Evolutionary conservation across 2,329 filamentous ascomycete species (phyloP), one percentile per base, ranked within the genome.

Genomic region (Xylaria sp.): DNA sequence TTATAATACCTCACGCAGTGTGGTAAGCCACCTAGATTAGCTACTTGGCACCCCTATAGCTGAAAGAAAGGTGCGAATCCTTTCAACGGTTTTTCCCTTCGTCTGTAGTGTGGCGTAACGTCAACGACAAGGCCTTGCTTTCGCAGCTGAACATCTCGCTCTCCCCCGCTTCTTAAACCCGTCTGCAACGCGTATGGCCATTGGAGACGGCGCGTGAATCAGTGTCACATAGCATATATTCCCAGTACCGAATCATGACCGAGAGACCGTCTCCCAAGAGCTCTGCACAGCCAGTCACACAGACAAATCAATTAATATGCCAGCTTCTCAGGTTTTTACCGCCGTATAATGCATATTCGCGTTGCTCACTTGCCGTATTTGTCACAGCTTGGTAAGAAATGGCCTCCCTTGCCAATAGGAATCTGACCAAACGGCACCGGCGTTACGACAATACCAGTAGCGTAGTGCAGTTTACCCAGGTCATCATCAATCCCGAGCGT

Each of bases 281-380:
- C 38, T 31, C 15, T 5, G 27, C 53, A 25, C 39, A 27, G 60
- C 51, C 42, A 27, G 60, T 56, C 42, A 27, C 50, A 59, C 60
- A 60, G 17, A 44, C 33, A 33, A 50, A 56, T 50, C 53, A 63
- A 63, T 63, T 60, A 67, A 67, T 67, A 59, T 67, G 55, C 17
- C 10, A 29, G 7, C 49, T 39, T 42, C 27, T 53, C 42, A 33
- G 33, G 20, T 22, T 47, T 58, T 39, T 49, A 47, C 59, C 55
- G 47, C 57, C 36, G 25, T 58, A 36, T 49, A 33, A 50, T 33
- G 42, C 58, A 59, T 59, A 33, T 44, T 42, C 49, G 42, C n/a
- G 47, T 55, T 29, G 42, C 31, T 27, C 53, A 20, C 33, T 17
- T 44, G 42, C 42, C 49, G 17, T 36, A 38, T 67, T 67, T 63